Evolutionary conservation across 2,329 filamentous ascomycete genomes (phyloP).

Genomic region (Phaeosphaeria sp.): DNA sequence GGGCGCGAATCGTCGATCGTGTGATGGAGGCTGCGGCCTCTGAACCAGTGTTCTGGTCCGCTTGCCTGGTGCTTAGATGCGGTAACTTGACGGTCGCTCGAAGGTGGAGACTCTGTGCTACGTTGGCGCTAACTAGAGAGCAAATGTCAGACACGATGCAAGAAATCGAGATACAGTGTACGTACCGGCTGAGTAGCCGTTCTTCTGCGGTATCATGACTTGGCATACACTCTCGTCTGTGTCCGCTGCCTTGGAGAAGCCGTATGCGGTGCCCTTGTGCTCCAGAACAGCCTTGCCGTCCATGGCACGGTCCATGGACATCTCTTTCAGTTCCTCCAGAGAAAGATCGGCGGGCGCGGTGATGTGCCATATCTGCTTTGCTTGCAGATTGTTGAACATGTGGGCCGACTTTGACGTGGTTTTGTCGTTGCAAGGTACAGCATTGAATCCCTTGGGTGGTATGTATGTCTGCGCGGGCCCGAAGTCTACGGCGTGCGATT

Average conservation of each 20-base stretch:
- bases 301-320: constrained; percentile 66
- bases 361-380: constrained; percentile 83
- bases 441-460: constrained; percentile 56
- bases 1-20: constrained; percentile 58
- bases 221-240: constrained; percentile 62
- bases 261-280: constrained; percentile 70
- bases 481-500: constrained; percentile 39
- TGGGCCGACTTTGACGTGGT: constrained; percentile 44
- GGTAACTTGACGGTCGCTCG: constrained; percentile 67
- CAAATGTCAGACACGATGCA: constrained; percentile 11
- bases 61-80: constrained; percentile 50
- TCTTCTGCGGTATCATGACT: constrained; percentile 66
- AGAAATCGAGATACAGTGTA: constrained; percentile 7
- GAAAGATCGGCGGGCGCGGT: constrained; percentile 74
- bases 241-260: constrained; percentile 60
- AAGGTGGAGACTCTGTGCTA: constrained; percentile 70
- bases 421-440: constrained; percentile 55
- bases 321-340: constrained; percentile 69
- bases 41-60: constrained; percentile 49
- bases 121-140: constrained; percentile 31
- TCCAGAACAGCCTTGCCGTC: constrained; percentile 64
- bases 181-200: constrained; percentile 65
- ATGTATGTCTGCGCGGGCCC: constrained; percentile 45
- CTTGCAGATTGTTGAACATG: constrained; percentile 67
- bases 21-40: constrained; percentile 52